A percentile compares a stretch with the other conserved stretches of the same genome.
Conservation (phyloP, 164 flowering plant species). For the Annona cherimola region DNA sequence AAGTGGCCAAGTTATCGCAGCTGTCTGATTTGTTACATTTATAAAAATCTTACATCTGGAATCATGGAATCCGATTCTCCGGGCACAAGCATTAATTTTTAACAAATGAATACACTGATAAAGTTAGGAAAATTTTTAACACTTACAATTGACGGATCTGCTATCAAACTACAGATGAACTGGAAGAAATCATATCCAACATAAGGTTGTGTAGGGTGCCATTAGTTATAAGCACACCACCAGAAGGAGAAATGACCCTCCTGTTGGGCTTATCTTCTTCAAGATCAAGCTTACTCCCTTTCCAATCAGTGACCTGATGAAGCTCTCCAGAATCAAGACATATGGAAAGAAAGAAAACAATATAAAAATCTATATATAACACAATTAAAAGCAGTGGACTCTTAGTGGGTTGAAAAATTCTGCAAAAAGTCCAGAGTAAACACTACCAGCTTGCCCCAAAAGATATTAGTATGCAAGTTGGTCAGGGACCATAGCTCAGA, state of each 20-base stretch:
- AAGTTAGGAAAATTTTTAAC: no score
- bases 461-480: no score
- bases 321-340: constrained; percentile 1
- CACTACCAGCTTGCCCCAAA: no score
- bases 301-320: constrained; percentile 80
- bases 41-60: no score
- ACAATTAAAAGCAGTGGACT: no score
- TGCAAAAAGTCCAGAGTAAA: no score
- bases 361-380: background rate
- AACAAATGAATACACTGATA: background rate
- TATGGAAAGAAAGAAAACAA: background rate
- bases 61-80: background rate
- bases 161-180: constrained; percentile 23
- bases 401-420: no score
- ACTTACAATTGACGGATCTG: background rate
- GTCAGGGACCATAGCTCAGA: no score
- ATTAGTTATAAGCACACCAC: constrained; percentile 74
- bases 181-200: constrained; percentile 41
- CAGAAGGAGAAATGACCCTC: constrained; percentile 62
- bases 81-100: background rate
- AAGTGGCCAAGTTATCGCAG: no score
- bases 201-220: constrained; percentile 51
- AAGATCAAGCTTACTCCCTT: constrained; percentile 61
- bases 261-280: constrained; percentile 59
- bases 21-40: no score